Conservation (phyloP, 352 stramenopile genomes). For the Phytopythium montanum region DNA sequence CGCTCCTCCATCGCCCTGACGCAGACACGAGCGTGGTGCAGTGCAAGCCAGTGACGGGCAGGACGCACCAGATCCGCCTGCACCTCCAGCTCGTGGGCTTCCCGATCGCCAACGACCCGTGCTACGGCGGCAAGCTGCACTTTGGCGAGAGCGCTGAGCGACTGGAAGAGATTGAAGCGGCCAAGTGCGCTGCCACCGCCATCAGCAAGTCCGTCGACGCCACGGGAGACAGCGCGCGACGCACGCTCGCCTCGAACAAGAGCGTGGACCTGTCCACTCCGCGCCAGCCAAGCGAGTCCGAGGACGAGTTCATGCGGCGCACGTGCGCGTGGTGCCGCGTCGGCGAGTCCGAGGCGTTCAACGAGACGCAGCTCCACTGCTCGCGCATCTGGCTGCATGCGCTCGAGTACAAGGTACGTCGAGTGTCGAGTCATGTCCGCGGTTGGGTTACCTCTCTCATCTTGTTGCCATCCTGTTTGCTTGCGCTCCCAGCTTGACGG, state of each 20-base stretch:
- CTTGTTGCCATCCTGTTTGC: constrained; percentile 1
- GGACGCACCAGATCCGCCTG: constrained; percentile 97
- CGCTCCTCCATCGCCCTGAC: constrained; percentile 44
- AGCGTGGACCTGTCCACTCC: constrained; percentile 51
- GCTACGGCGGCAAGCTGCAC: constrained; percentile 94
- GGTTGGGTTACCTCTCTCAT: background rate
- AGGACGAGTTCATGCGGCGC: constrained; percentile 73
- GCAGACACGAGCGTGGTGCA: constrained; percentile 86
- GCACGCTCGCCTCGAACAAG: constrained; percentile 26
- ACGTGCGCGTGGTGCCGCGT: constrained; percentile 76
- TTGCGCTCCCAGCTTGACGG: constrained; percentile 51
- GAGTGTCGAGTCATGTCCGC: background rate
- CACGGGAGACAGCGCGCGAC: background rate
- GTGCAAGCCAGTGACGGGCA: constrained; percentile 92
- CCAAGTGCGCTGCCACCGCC: constrained; percentile 33
- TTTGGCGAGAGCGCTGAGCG: constrained; percentile 71
- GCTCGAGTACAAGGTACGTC: constrained; percentile 84
- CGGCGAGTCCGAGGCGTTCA: constrained; percentile 65
- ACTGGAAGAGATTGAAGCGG: constrained; percentile 37
- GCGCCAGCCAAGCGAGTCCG: constrained; percentile 48
- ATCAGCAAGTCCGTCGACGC: background rate
- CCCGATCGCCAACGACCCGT: constrained; percentile 97
- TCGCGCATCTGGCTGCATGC: constrained; percentile 86
- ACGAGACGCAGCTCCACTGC: constrained; percentile 83
- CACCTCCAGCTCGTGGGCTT: constrained; percentile 92